Evolutionary conservation across 768 basidiomycete species (phyloP), one percentile per base, ranked within the genome.

Genomic region (Boletales sp.): DNA sequence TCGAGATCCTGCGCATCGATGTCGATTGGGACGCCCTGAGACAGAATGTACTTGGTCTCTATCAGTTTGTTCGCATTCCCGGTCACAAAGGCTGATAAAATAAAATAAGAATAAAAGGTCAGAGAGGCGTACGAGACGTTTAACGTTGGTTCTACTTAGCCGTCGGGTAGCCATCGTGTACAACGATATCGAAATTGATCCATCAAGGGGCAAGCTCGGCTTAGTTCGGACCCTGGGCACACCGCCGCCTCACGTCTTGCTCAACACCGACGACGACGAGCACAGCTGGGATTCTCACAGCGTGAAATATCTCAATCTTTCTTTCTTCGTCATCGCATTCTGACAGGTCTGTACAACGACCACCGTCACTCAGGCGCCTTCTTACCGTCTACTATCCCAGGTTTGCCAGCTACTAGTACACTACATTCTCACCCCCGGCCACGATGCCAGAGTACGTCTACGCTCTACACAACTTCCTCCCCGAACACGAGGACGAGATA

Each of bases 401-500:
- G 17, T 30, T 39, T 48, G 27, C 40, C 40, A n/a, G n/a, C n/a
- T n/a, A n/a, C n/a, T n/a, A n/a, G n/a, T 42, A 24, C 34, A 7
- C 24, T 27, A 27, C 24, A 7, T 27, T 27, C 40, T 15, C 12
- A 12, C 37, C 34, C 29, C 41, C 43, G 6, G 36, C 32, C 49
- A 63, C 47, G 38, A 90, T 90, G 89, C 75, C 81, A 17, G 84
- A 89, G 59, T 90, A 87, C 72, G 90, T 94, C 45, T 93, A 89
- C 60, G 92, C 88, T 1, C 73, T 91, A 13, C 91, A 95, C 65
- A 86, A 87, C 59, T 98, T 97, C 59, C 60, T 71, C 5, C 94
- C 97, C 4, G 94, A 99, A 73, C 83, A 97, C 68, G 89, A 90
- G 45, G 97, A 99, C 69, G 97, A 99, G 70, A 79, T 98, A 35